Base-by-base conservation (phyloP, 768 basidiomycete species). In the Russula griseocarnosa region DNA sequence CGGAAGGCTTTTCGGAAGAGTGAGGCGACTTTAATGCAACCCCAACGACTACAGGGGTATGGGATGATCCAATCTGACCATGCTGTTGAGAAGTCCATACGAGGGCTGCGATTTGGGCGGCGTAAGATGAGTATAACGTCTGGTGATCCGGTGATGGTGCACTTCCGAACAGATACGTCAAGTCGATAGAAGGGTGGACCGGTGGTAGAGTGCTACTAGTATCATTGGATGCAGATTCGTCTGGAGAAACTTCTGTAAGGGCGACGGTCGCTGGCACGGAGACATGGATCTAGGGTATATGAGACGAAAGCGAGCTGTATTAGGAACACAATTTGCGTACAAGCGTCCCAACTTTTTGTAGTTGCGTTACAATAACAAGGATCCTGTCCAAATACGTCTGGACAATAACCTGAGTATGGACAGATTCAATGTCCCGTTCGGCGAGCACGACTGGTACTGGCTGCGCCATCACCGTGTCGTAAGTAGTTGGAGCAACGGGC, bases 341-440 rank as follows among this genome's bases (percentile, higher is more conserved):
- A 76, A 98, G 72, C 71, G 81, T 86, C 61, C 95, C 95, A 14
- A 96, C 87, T 82, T 94, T 95, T 44, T 91, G 90, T 65, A 92
- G 73, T 74, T 98, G 95, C 1, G 93, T 94, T 58, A 98, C 80
- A 26, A 97, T 79, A n/a, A 97, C 86, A 22, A 98, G 78, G 14
- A 85, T 77, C 28, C 92, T 82, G 75, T 98, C 95, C 58, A 83
- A 82, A 72, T 85, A 98, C 0, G 79, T 77, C 70, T 97, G 93
- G 8, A 95, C 72, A 51, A 94, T 68, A 18, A 97, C 76, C 60
- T 95, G 86, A 2, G 92, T 97, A 20, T 72, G 74, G 14, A 79
- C 74, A 14, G 83, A 88, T 50, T 82, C 72, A 13, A 94, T 69
- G 5, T 79, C 71, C 44, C 80, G 77, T 10, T 81, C 79, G 26